phyloP scores from a whole-genome alignment of 441 rosid genomes.

The Syzygium syzygioides region DNA sequence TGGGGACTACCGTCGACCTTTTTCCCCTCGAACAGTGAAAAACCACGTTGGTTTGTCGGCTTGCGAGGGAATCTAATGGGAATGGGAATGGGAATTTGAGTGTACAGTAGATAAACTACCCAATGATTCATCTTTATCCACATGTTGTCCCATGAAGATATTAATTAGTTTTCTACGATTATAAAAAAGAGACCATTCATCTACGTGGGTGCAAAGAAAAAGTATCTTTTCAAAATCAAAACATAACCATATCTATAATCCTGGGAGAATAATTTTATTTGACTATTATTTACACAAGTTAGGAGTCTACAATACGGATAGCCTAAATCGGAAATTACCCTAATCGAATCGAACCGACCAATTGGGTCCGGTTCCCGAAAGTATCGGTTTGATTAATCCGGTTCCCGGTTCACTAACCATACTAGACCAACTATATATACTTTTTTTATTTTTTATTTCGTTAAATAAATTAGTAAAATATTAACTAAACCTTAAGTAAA shows the following conservation, averaged over 20 bases:
- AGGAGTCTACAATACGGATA: too few species aligned
- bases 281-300: neutral
- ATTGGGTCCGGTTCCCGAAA: too few species aligned
- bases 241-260: neutral
- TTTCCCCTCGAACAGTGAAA: neutral
- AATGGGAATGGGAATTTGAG: neutral
- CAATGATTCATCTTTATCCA: neutral
- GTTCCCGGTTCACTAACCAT: too few species aligned
- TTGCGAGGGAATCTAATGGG: neutral
- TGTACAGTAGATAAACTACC: neutral
- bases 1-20: neutral
- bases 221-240: neutral
- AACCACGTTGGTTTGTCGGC: neutral
- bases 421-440: too few species aligned
- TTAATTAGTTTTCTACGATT: neutral
- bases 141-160: neutral
- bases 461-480: too few species aligned
- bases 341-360: accelerated
- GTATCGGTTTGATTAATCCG: too few species aligned
- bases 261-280: neutral
- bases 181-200: neutral
- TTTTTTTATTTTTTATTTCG: too few species aligned
- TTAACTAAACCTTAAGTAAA: too few species aligned
- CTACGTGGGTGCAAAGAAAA: neutral
- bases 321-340: too few species aligned